Evolutionary conservation across 345 rosid species (phyloP).

Genomic region (Linum trigynum): DNA sequence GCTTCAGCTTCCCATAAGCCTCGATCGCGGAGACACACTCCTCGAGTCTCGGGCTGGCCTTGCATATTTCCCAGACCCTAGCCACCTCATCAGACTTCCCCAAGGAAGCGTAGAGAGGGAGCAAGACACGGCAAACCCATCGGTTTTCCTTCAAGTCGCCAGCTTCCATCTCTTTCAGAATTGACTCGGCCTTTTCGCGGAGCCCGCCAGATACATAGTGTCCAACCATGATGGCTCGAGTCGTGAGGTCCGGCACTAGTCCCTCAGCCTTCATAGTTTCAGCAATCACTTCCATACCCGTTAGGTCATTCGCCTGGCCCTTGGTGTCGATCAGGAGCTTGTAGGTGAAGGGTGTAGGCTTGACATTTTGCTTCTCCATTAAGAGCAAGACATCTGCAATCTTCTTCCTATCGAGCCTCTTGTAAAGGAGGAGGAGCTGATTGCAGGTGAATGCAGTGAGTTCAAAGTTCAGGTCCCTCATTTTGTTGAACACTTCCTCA

Average conservation of each 20-base stretch:
- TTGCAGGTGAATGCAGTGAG: slow-evolving; percentile 10
- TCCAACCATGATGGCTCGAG: slow-evolving; percentile 7
- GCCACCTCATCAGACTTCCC: slow-evolving; percentile 15
- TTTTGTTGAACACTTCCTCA: slow-evolving; percentile 15
- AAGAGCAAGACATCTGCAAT: slow-evolving; percentile 7
- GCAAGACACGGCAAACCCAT: slow-evolving; percentile 7
- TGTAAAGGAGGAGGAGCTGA: slow-evolving; percentile 17
- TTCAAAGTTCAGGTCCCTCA: slow-evolving; percentile 10
- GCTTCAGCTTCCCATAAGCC: slow-evolving; percentile 18
- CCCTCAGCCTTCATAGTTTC: slow-evolving; percentile 15
- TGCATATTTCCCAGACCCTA: slow-evolving; percentile 16
- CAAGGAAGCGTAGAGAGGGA: slow-evolving; percentile 15
- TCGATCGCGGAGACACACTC: slow-evolving; percentile 17
- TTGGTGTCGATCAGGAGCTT: slow-evolving; percentile 13
- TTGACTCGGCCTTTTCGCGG: slow-evolving; percentile 10
- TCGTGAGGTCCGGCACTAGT: slow-evolving; percentile 11
- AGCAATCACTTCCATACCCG: slow-evolving; percentile 13
- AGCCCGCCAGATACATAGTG: slow-evolving; percentile 8
- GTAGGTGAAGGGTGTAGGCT: slow-evolving; percentile 14
- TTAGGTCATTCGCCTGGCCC: slow-evolving; percentile 12
- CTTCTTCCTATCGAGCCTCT: slow-evolving; percentile 6
- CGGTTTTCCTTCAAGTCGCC: background rate
- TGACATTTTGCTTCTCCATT: slow-evolving; percentile 11
- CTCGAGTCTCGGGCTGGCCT: slow-evolving; percentile 2
- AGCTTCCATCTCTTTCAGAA: slow-evolving; percentile 15